These are phyloP conservation scores for Pontederia crassipes DNA, from an alignment of 176 grass and related monocot species.

Conservation along the genomic window DNA sequence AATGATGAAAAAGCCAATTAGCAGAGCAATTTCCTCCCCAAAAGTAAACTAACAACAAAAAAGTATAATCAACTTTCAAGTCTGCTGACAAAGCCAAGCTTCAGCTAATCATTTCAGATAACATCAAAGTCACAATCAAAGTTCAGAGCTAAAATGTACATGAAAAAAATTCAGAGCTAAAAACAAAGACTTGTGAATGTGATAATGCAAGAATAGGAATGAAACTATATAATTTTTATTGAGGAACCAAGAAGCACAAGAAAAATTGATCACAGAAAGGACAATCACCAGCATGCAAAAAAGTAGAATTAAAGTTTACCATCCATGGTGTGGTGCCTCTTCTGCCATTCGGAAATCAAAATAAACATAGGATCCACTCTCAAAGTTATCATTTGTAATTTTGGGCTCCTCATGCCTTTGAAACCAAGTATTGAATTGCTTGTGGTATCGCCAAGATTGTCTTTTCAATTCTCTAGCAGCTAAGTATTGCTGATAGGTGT, in stretches of 20 bases:
- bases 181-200: no score
- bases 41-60: no score
- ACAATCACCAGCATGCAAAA: background rate
- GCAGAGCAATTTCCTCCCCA: no score
- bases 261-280: background rate
- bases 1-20: no score
- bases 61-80: no score
- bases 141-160: no score
- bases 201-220: no score
- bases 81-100: no score
- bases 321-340: slow-evolving; percentile 55
- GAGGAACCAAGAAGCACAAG: background rate
- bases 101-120: background rate
- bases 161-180: no score
- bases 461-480: slow-evolving; percentile 92
- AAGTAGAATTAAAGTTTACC: slow-evolving; percentile 29
- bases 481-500: slow-evolving; percentile 87
- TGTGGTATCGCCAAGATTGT: slow-evolving; percentile 96
- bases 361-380: slow-evolving; percentile 90
- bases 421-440: slow-evolving; percentile 96
- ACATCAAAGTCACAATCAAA: background rate
- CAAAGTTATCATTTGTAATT: slow-evolving; percentile 87
- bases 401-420: slow-evolving; percentile 95
- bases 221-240: no score
- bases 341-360: slow-evolving; percentile 83